Conservation (phyloP, 805 yeast species). For the Wickerhamomyces queroliae region DNA sequence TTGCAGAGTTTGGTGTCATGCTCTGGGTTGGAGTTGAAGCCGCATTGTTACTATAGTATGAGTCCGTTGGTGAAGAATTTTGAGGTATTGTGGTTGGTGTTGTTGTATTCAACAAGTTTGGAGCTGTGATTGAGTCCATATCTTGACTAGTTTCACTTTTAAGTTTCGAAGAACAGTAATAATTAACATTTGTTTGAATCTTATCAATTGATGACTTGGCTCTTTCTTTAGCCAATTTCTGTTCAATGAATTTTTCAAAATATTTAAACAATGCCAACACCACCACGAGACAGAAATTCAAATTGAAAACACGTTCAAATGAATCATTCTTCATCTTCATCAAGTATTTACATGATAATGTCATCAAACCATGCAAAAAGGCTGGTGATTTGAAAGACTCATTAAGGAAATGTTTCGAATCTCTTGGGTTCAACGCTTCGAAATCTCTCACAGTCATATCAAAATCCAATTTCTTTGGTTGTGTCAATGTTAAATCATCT, state of each 20-base stretch:
- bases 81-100: no score
- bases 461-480: not conserved
- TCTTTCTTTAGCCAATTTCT: slow-evolving; percentile 6
- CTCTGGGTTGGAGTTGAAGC: not conserved
- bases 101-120: no score
- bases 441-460: slow-evolving; percentile 7
- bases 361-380: slow-evolving; percentile 10
- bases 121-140: no score
- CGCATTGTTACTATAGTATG: no score
- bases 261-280: slow-evolving; percentile 11
- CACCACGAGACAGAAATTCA: slow-evolving; percentile 8
- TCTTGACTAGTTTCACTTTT: no score
- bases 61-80: no score
- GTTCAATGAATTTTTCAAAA: slow-evolving; percentile 6
- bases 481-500: not conserved
- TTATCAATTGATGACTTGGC: not conserved
- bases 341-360: slow-evolving; percentile 9
- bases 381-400: slow-evolving; percentile 7
- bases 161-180: not conserved
- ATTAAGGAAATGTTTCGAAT: slow-evolving; percentile 3
- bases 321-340: slow-evolving; percentile 9
- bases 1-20: not conserved
- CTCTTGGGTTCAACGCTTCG: slow-evolving; percentile 10
- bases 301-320: slow-evolving; percentile 10
- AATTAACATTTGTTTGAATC: not conserved